A percentile compares a stretch with the other conserved stretches of the same genome.
phyloP scores from a whole-genome alignment of 768 basidiomycete genomes.

The Clitopilus hobsonii region DNA sequence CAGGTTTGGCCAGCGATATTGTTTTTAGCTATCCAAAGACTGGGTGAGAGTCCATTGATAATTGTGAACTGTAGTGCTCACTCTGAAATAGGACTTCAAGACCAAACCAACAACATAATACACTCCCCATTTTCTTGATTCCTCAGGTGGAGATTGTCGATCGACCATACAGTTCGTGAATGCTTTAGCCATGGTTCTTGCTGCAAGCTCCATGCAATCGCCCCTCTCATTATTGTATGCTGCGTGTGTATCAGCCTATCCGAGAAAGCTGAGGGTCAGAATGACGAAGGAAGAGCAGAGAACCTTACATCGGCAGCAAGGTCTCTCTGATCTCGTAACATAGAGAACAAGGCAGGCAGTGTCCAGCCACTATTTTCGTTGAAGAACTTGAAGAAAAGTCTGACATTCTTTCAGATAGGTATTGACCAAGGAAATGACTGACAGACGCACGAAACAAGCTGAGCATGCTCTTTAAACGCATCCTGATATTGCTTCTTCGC shows the following conservation, averaged over 20 bases:
- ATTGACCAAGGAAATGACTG: constrained; percentile 1
- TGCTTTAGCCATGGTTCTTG: constrained; percentile 81
- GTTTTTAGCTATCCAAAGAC: constrained; percentile 63
- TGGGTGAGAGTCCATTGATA: not conserved
- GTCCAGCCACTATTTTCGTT: constrained; percentile 84
- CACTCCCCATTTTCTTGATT: constrained; percentile 85
- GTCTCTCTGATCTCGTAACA: constrained; percentile 77
- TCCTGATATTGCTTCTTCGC: constrained; percentile 62
- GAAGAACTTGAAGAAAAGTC: constrained; percentile 76
- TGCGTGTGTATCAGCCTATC: constrained; percentile 59
- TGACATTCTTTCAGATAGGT: constrained; percentile 17
- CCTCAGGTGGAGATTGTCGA: constrained; percentile 60
- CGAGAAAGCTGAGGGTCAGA: not conserved
- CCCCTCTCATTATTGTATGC: constrained; percentile 50
- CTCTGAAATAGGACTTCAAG: constrained; percentile 93
- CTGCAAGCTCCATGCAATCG: constrained; percentile 82
- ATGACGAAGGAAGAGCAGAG: not conserved
- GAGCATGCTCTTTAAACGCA: constrained; percentile 78
- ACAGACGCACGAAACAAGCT: constrained; percentile 72
- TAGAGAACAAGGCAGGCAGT: constrained; percentile 75
- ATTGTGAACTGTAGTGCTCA: constrained; percentile 21
- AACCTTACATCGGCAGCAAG: constrained; percentile 74
- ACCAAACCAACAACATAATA: constrained; percentile 91
- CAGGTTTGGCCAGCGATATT: constrained; percentile 88
- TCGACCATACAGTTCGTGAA: constrained; percentile 90